Percentiles rank a stretch among this genome's conserved stretches.
phyloP scores from a whole-genome alignment of 208 protist genomes.

The Leptomonas seymouri region DNA sequence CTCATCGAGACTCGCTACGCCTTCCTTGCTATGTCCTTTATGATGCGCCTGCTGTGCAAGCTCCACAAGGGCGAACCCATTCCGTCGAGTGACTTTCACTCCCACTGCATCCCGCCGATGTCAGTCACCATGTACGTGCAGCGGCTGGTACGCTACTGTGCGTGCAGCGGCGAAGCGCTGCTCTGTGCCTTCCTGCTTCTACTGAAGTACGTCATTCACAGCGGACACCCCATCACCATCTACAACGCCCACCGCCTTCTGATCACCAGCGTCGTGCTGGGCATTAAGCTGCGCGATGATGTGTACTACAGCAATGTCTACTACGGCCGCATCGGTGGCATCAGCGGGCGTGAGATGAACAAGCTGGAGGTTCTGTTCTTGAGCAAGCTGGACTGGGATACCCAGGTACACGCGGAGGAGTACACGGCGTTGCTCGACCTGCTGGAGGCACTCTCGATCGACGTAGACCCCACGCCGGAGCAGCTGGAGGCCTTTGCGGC shows the following conservation, averaged over 20 bases:
- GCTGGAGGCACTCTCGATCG: slow-evolving; percentile 32
- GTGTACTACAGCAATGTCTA: slow-evolving; percentile 93
- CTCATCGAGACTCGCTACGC: slow-evolving; percentile 41
- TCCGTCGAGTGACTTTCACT: slow-evolving; percentile 80
- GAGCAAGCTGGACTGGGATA: slow-evolving; percentile 74
- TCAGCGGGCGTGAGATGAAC: slow-evolving; percentile 88
- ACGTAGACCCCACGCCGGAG: slow-evolving; percentile 21
- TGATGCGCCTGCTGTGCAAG: slow-evolving; percentile 66
- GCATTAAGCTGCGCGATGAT: slow-evolving; percentile 95
- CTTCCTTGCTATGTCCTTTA: slow-evolving; percentile 42
- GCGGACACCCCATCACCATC: slow-evolving; percentile 78
- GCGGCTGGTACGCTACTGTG: slow-evolving; percentile 84
- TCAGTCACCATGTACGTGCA: slow-evolving; percentile 82
- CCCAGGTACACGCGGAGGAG: slow-evolving; percentile 61
- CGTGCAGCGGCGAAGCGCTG: slow-evolving; percentile 85
- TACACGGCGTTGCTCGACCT: slow-evolving; percentile 54
- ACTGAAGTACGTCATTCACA: slow-evolving; percentile 77
- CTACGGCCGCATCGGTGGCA: slow-evolving; percentile 92
- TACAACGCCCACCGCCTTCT: slow-evolving; percentile 94
- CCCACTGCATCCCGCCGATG: slow-evolving; percentile 73
- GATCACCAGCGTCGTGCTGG: slow-evolving; percentile 89
- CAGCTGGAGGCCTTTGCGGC: slow-evolving; percentile 38
- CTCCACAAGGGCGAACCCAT: slow-evolving; percentile 58
- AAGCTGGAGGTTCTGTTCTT: slow-evolving; percentile 91
- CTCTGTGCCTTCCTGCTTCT: slow-evolving; percentile 90